A percentile compares a stretch with the other conserved stretches of the same genome.
Conservation (phyloP, 306 rosid genomes). For the Trifolium subterraneum region DNA sequence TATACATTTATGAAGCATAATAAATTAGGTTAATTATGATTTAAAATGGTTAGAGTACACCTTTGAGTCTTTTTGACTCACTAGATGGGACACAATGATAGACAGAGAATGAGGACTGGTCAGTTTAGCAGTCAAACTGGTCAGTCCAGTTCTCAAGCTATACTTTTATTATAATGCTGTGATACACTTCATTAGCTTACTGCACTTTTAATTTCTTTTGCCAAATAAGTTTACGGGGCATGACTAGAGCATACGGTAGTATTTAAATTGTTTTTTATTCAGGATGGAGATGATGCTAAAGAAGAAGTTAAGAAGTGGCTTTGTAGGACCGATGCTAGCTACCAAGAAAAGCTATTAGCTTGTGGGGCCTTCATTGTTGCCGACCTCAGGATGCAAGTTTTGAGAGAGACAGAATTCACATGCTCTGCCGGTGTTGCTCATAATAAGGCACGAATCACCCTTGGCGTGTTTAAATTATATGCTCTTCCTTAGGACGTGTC, state of each 20-base stretch:
- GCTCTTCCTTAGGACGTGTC: conserved; percentile 19
- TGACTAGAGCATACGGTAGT: conserved; percentile 18
- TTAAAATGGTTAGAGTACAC: conserved; percentile 3
- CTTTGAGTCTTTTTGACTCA: conserved; percentile 11
- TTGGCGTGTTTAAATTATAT: conserved; percentile 14
- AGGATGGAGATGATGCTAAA: conserved; percentile 67
- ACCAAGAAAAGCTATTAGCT: conserved; percentile 84
- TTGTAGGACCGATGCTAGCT: conserved; percentile 62
- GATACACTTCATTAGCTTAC: conserved; percentile 23
- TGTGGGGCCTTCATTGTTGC: conserved; percentile 92
- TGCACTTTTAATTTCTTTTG: conserved; percentile 20
- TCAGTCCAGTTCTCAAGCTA: conserved; percentile 8
- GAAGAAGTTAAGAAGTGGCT: conserved; percentile 80
- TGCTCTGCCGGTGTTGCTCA: conserved; percentile 99
- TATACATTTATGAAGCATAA: not conserved
- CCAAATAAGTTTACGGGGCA: conserved; percentile 25
- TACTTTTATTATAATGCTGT: conserved; percentile 1
- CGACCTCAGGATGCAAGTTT: conserved; percentile 83
- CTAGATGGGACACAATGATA: conserved; percentile 19
- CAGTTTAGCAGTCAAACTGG: conserved; percentile 10
- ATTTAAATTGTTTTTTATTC: conserved; percentile 51
- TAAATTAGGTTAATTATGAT: not conserved
- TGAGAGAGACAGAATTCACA: conserved; percentile 89
- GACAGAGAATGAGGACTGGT: conserved; percentile 19
- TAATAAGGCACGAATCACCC: conserved; percentile 68